Conservation (phyloP, 352 stramenopile genomes). For the Globisporangium paroecandrum region DNA sequence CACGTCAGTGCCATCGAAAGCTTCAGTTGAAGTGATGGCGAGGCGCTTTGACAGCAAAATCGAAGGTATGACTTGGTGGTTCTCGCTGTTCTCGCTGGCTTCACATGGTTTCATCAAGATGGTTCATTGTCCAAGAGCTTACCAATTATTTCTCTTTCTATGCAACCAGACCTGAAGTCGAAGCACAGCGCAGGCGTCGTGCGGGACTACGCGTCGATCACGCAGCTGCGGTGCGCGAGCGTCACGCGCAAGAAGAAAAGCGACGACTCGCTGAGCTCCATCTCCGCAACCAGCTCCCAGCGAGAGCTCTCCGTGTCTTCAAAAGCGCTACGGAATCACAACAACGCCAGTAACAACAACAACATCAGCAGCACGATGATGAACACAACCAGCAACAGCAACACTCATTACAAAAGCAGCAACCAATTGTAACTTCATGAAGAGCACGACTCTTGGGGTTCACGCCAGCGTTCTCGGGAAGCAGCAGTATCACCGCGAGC, state of each 20-base stretch:
- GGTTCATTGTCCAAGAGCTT: neutral
- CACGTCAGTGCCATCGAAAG: neutral
- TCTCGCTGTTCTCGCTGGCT: neutral
- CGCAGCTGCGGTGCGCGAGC: constrained; percentile 2
- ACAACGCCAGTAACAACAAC: constrained; percentile 8
- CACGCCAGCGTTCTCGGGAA: neutral
- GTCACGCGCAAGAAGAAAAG: neutral
- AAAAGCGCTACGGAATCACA: constrained; percentile 3
- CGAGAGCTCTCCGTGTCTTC: constrained; percentile 20
- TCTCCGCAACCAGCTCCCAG: constrained; percentile 23
- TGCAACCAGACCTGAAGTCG: constrained; percentile 8
- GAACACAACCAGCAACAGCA: neutral
- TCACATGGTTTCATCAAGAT: neutral
- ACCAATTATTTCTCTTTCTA: neutral
- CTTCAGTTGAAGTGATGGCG: neutral
- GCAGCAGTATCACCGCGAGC: neutral
- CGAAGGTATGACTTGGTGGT: constrained; percentile 5
- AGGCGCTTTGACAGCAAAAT: constrained; percentile 14
- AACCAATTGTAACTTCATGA: neutral
- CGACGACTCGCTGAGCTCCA: constrained; percentile 22
- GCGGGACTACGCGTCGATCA: constrained; percentile 8
- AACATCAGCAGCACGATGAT: constrained; percentile 2
- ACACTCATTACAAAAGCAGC: constrained; percentile 3
- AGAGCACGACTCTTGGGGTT: neutral
- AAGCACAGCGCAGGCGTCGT: constrained; percentile 6